Evolutionary conservation across 139 green algal species (phyloP).

Genomic region (Spirogloea muscicola): DNA sequence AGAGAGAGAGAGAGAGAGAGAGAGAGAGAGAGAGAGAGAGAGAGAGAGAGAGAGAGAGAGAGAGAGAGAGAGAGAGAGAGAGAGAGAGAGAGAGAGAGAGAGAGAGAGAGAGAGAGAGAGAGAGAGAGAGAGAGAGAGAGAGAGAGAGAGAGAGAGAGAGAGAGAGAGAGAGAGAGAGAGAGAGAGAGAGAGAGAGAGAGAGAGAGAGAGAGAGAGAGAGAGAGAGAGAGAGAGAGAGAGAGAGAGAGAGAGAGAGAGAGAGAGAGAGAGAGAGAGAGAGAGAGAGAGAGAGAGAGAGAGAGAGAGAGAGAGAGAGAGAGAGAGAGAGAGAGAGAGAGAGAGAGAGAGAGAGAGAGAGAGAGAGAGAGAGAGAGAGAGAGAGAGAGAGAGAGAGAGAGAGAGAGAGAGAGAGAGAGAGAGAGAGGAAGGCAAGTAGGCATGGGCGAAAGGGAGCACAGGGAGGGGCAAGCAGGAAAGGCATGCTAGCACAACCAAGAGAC

Average conservation of each 20-base stretch:
- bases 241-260: not conserved
- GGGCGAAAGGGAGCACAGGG: no score
- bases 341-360: not conserved
- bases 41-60: no score
- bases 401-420: conserved; percentile 8
- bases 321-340: not conserved
- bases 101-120: not conserved
- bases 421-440: not conserved
- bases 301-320: not conserved
- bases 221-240: not conserved
- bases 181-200: not conserved
- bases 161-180: not conserved
- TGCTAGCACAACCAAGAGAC: no score
- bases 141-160: not conserved
- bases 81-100: not conserved
- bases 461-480: no score
- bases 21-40: no score
- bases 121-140: conserved; percentile 6
- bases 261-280: not conserved
- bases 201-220: not conserved
- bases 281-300: not conserved
- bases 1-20: no score
- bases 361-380: not conserved
- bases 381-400: not conserved
- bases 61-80: no score